Evolutionary conservation across 2,329 filamentous ascomycete genomes (phyloP), one percentile per base, ranked within the genome.

Genomic region (Aspergillus alliaceus): DNA sequence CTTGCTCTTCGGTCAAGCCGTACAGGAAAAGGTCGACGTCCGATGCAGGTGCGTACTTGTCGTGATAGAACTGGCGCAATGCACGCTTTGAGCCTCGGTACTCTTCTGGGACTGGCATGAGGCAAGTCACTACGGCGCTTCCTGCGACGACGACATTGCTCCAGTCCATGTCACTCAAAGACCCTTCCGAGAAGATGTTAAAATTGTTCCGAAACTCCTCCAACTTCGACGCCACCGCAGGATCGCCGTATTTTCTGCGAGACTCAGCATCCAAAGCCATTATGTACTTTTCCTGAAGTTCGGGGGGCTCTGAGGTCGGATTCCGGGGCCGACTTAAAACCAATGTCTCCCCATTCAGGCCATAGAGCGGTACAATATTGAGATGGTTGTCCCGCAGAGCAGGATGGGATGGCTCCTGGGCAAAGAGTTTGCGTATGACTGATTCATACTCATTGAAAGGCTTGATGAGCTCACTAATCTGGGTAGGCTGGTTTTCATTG

Each of bases 21-120:
- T 95, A 93, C 29, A 96, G 76, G 70, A 96, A 96, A 2, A 96
- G 80, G 70, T 96, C 91, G 9, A 96, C 89, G 71, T 96, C 91
- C 4, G 90, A 93, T 1, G 91, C 90, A 0, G 91, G 91, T 11
- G 89, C 90, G 61, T 93, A 84, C 59, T 86, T 85, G 67, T 93
- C 86, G 67, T 96, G 91, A 64, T 93, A 96, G 71, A 91, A 96
- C 75, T 88, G 79, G 69, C 88, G 79, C 69, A 79, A 31, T 71
- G 75, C 79, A 53, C 84, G 81, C 77, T 90, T 90, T 46, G 85
- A 87, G 31, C 77, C 75, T 49, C 79, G 82, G 72, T 86, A 85
- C 59, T 85, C 74, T 2, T 83, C 75, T 6, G 87, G 88, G 6
- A 91, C 84, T 0, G 90, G 89, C 14, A 96, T 75, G 32, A 96